Evolutionary conservation across 116 monocot species (phyloP).

Genomic region (Zostera marina): DNA sequence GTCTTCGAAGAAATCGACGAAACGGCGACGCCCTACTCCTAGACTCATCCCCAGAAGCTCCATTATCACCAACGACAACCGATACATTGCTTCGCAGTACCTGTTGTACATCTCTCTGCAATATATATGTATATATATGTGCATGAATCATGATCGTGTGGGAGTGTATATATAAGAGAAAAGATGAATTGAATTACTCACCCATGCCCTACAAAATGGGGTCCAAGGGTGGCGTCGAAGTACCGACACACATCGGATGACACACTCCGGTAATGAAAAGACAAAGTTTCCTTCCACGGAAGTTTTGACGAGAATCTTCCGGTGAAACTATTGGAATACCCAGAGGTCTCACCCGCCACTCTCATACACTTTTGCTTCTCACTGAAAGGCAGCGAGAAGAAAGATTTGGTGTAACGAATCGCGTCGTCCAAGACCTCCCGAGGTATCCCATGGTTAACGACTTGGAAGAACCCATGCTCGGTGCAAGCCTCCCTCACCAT

Average conservation of each 20-base stretch:
- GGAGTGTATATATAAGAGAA: not conserved
- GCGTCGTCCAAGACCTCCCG: conserved; percentile 24
- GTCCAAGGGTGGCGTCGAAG: conserved; percentile 14
- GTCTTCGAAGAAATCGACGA: conserved; percentile 15
- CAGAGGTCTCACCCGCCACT: conserved; percentile 39
- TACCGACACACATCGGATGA: conserved; percentile 2
- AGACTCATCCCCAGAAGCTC: conserved; percentile 26
- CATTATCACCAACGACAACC: conserved; percentile 18
- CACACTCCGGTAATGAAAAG: conserved; percentile 26
- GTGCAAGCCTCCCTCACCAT: conserved; percentile 23
- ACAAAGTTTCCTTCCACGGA: conserved; percentile 91
- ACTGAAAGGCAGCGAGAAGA: conserved; percentile 40
- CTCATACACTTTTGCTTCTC: conserved; percentile 48
- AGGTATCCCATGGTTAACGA: conserved; percentile 51
- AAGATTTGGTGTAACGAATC: conserved; percentile 22
- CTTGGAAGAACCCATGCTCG: conserved; percentile 57
- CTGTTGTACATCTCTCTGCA: conserved; percentile 19
- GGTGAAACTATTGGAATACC: conserved; percentile 73
- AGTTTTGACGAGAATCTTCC: conserved; percentile 50
- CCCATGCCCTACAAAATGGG: not conserved
- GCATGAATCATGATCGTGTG: not conserved
- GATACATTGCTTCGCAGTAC: conserved; percentile 25
- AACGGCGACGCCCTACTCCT: conserved; percentile 3
- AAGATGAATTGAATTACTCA: not conserved
- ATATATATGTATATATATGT: not conserved